Evolutionary conservation across 2,329 filamentous ascomycete species (phyloP).

Genomic region (Fusarium sp.): DNA sequence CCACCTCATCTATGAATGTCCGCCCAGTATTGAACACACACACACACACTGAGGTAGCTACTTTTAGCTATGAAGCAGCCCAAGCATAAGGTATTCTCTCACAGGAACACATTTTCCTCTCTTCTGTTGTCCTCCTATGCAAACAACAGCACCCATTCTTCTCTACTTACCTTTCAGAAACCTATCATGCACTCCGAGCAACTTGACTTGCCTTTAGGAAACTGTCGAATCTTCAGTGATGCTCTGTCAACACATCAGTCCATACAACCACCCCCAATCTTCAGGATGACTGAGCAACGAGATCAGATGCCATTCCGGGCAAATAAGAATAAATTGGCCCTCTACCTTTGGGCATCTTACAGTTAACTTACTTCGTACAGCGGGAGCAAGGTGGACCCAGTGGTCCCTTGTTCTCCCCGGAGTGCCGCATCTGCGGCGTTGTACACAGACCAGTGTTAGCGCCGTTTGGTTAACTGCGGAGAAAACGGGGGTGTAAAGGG

Average conservation of each 20-base stretch:
- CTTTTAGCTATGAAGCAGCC: no score
- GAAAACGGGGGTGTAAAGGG: constrained; percentile 36
- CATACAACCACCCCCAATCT: background rate
- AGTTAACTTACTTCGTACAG: constrained; percentile 1
- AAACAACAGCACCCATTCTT: background rate
- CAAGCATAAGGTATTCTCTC: background rate
- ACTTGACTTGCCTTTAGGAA: background rate
- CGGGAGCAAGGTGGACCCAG: constrained; percentile 14
- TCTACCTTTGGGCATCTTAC: background rate
- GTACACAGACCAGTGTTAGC: constrained; percentile 21
- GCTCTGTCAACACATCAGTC: background rate
- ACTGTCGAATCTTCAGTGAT: no score
- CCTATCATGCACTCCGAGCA: background rate
- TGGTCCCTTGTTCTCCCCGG: constrained; percentile 27
- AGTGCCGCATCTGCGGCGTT: constrained; percentile 16
- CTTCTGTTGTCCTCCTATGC: background rate
- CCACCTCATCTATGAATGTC: no score
- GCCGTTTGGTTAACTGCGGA: constrained; percentile 20
- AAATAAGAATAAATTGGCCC: constrained; percentile 5
- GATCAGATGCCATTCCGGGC: background rate
- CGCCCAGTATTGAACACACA: no score
- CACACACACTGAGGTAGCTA: no score
- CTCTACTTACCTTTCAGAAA: background rate
- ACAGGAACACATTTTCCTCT: no score
- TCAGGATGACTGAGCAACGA: background rate